Conservation (phyloP, 371 early-diverging fungal genomes). For the Mucor circinelloides region DNA sequence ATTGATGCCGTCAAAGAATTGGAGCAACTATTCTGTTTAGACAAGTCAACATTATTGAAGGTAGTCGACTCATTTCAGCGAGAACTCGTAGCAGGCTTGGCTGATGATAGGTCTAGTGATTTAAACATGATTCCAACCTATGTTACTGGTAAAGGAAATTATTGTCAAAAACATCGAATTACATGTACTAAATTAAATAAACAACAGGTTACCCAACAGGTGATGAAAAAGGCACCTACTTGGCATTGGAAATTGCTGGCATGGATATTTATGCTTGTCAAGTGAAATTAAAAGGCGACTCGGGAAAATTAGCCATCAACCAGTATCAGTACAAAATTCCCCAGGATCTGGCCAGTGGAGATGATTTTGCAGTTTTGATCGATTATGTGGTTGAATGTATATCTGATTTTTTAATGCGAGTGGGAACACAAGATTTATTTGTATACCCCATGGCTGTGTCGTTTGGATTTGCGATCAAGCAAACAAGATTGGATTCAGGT, state of each 20-base stretch:
- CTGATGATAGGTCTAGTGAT: slow-evolving; percentile 50
- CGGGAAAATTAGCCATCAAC: slow-evolving; percentile 51
- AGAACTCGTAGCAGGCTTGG: slow-evolving; percentile 43
- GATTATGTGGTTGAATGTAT: slow-evolving; percentile 86
- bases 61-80: slow-evolving; percentile 37
- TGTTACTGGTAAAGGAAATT: slow-evolving; percentile 42
- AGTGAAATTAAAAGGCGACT: slow-evolving; percentile 53
- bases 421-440: slow-evolving; percentile 51
- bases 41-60: slow-evolving; percentile 19
- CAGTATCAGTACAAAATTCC: slow-evolving; percentile 79
- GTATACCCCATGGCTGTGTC: slow-evolving; percentile 54
- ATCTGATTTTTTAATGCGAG: slow-evolving; percentile 45
- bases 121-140: slow-evolving; percentile 57
- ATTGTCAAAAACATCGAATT: not conserved
- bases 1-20: slow-evolving; percentile 33
- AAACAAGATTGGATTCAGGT: slow-evolving; percentile 44
- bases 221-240: slow-evolving; percentile 82
- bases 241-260: slow-evolving; percentile 93
- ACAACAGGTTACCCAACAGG: slow-evolving; percentile 75
- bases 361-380: slow-evolving; percentile 67
- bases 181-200: no score
- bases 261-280: slow-evolving; percentile 63
- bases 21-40: slow-evolving; percentile 33
- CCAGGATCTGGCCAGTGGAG: slow-evolving; percentile 72
- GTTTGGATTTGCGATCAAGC: slow-evolving; percentile 51